Percentiles rank a stretch among this genome's conserved stretches.
phyloP scores from a whole-genome alignment of 441 rosid species.

The Populus hybrid region DNA sequence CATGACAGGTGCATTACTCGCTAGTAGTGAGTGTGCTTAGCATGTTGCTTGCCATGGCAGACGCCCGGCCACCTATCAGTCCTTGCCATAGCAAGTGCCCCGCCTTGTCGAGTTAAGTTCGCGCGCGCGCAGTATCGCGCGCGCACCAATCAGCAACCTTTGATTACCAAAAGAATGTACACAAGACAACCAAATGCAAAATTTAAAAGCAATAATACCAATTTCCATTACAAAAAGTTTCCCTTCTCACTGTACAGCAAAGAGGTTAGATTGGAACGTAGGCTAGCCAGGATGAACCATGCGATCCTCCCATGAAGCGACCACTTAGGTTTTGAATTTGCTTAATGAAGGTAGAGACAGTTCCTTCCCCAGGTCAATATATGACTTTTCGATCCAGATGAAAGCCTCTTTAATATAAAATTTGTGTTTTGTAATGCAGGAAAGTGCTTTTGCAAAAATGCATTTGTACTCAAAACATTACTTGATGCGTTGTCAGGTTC shows the following conservation, averaged over 20 bases:
- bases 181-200: not conserved
- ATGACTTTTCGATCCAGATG: not conserved
- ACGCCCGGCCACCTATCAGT: too few relatives aligned
- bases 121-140: too few relatives aligned
- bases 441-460: not conserved
- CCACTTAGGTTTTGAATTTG: not conserved
- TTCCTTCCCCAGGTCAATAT: not conserved
- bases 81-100: too few relatives aligned
- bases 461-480: too few relatives aligned
- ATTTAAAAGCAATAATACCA: not conserved
- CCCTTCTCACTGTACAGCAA: not conserved
- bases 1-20: too few relatives aligned
- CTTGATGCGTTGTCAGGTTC: too few relatives aligned
- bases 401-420: not conserved
- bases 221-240: not conserved
- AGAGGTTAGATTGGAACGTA: not conserved
- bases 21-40: too few relatives aligned
- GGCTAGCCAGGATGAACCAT: not conserved
- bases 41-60: too few relatives aligned
- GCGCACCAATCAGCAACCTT: too few relatives aligned
- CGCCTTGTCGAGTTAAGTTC: too few relatives aligned
- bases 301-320: not conserved
- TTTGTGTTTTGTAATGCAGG: too few relatives aligned
- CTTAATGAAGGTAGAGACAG: not conserved
- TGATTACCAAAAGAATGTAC: not conserved